Base-by-base conservation (phyloP, 768 basidiomycete species). In the Naganishia onofrii region DNA sequence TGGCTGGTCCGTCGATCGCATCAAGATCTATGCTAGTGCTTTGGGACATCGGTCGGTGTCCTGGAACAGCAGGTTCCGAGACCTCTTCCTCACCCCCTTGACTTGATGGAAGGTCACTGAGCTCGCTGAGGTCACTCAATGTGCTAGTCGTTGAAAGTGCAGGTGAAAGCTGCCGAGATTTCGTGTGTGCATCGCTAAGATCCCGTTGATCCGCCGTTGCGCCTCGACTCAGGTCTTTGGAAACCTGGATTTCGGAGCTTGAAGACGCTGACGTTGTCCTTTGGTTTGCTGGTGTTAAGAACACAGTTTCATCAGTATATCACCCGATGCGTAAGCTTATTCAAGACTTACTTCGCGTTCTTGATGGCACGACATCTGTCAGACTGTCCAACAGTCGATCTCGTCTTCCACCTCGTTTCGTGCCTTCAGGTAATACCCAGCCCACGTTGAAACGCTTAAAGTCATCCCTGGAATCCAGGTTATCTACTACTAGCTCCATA, bases 371-470 rank as follows among this genome's bases (percentile, higher is more conserved):
- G 9, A 23, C 42, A 29, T 65, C 63, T 6, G 23, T 48, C 46
- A 52, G n/a, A 26, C n/a, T 21, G 6, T 48, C 86, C 12, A 87
- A 85, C 23, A 15, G 71, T 3, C 77, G 74, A n/a, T 78, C 80
- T 46, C 84, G 82, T 29, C 89, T 82, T 26, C 87, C 87, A 34
- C 87, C 85, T 36, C 92, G 85, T 73, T 87, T 85, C 64, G 87
- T 85, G 38, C 89, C 90, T 2, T 87, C 83, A 28, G 91, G 90
- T 17, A 94, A 81, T 9, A 95, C 91, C 92, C 92, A 94, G 0
- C 93, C 93, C 28, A 84, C 83, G 70, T 96, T 89, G 81, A 95
- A 95, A 81, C 88, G 81, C 76, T 84, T 86, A 83, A 95, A 96
- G 23, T 88, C 88, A 52, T 85, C 85, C 67, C 86, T 85, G 52